phyloP scores from a whole-genome alignment of 2,329 filamentous ascomycete species.

The Purpureocillium lavendulum region DNA sequence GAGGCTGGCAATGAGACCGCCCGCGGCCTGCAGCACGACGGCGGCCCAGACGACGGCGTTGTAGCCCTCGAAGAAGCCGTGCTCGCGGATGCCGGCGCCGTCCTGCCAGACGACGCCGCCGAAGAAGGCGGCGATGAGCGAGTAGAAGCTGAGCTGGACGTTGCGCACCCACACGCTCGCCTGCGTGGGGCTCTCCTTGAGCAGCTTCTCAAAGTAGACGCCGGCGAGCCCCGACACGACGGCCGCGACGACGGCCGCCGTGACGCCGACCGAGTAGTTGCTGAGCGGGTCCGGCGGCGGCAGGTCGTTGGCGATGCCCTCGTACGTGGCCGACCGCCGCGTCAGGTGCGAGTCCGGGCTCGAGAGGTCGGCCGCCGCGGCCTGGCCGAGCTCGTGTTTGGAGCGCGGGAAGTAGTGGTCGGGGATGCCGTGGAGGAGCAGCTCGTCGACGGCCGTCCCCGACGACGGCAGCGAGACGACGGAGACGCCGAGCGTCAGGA shows the following conservation, averaged over 20 bases:
- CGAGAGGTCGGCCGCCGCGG: constrained; percentile 12
- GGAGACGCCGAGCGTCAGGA: constrained; percentile 74
- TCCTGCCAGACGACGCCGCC: constrained; percentile 83
- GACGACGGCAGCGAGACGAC: constrained; percentile 73
- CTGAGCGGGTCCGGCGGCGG: constrained; percentile 43
- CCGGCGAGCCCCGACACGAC: constrained; percentile 76
- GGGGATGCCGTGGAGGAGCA: constrained; percentile 54
- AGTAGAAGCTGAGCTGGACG: constrained; percentile 90
- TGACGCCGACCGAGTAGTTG: constrained; percentile 72
- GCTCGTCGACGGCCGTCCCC: constrained; percentile 43
- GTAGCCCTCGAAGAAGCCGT: constrained; percentile 92
- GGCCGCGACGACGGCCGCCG: constrained; percentile 71
- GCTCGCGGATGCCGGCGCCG: constrained; percentile 70
- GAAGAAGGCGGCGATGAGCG: constrained; percentile 79
- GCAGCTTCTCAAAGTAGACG: constrained; percentile 82
- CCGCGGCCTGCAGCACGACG: constrained; percentile 72
- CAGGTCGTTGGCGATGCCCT: constrained; percentile 66
- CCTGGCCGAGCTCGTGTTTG: constrained; percentile 64
- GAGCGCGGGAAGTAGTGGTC: constrained; percentile 70
- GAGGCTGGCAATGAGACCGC: constrained; percentile 63
- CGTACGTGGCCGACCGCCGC: constrained; percentile 78
- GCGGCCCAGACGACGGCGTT: constrained; percentile 86
- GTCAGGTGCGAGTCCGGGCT: constrained; percentile 19
- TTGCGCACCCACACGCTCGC: constrained; percentile 90
- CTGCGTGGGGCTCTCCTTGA: constrained; percentile 71